Evolutionary conservation across 371 early-diverging fungal species (phyloP).

Genomic region (Rhizopus microsporus): DNA sequence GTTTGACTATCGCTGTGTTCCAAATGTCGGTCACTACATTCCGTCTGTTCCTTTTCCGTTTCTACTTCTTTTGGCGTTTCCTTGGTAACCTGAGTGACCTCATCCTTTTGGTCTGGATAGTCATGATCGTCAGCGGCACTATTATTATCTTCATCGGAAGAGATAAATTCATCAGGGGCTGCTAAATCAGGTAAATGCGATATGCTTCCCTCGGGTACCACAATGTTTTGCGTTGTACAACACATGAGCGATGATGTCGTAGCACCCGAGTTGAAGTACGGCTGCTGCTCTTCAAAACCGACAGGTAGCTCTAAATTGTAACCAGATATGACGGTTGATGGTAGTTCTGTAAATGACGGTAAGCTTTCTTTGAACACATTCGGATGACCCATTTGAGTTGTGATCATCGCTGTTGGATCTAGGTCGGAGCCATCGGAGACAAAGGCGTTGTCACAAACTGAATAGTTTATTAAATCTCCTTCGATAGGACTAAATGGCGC

Average conservation of each 20-base stretch:
- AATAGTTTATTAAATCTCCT: not conserved
- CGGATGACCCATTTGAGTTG: not conserved
- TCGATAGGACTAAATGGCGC: not conserved
- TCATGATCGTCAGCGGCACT: constrained; percentile 2
- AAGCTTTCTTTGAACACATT: not conserved
- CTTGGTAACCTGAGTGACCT: not conserved
- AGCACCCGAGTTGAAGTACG: constrained; percentile 16
- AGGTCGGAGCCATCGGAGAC: not conserved
- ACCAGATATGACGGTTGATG: not conserved
- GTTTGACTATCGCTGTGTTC: constrained; percentile 3
- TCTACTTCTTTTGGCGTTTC: not conserved
- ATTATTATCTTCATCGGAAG: not conserved
- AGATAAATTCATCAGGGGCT: constrained; percentile 3
- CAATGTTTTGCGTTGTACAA: not conserved
- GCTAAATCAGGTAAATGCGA: constrained; percentile 6
- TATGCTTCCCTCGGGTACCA: constrained; percentile 1
- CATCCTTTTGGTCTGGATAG: not conserved
- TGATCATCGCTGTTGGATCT: not conserved
- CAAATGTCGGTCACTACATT: constrained; percentile 1
- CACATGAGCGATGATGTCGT: constrained; percentile 4
- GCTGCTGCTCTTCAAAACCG: constrained; percentile 6
- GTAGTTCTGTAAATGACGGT: not conserved
- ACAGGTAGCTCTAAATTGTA: constrained; percentile 3
- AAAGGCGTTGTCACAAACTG: not conserved
- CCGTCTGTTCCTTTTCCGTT: not conserved